Evolutionary conservation across 2,329 filamentous ascomycete species (phyloP).

Genomic region (Monilinia polystroma): DNA sequence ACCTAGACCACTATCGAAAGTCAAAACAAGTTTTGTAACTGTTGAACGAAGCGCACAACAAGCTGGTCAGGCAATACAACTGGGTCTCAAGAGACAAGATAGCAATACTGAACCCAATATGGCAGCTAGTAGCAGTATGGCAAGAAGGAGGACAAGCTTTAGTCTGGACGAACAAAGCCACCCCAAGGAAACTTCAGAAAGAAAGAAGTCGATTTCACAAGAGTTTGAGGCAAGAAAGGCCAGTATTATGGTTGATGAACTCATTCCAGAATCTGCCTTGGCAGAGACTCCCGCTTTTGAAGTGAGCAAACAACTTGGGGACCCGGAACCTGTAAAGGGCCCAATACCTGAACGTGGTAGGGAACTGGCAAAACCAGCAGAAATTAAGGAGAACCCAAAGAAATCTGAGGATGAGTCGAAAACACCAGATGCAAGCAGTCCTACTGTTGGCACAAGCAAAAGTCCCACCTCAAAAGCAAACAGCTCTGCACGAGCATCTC

Average conservation of each 20-base stretch:
- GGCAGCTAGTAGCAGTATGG: slow-evolving; percentile 27
- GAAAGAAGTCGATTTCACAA: slow-evolving; percentile 33
- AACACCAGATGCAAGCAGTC: background rate
- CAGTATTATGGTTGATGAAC: slow-evolving; percentile 33
- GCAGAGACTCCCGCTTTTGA: slow-evolving; percentile 32
- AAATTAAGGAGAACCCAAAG: slow-evolving; percentile 25
- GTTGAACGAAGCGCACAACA: slow-evolving; percentile 55
- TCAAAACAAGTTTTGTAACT: slow-evolving; percentile 72
- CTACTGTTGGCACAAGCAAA: background rate
- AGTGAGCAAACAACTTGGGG: slow-evolving; percentile 29
- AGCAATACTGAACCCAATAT: slow-evolving; percentile 30
- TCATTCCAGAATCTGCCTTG: slow-evolving; percentile 36
- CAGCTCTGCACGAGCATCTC: background rate
- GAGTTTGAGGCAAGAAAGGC: slow-evolving; percentile 35
- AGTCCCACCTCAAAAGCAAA: slow-evolving; percentile 6
- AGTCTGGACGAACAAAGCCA: slow-evolving; percentile 35
- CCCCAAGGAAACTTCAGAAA: slow-evolving; percentile 31
- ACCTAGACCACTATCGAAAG: slow-evolving; percentile 68
- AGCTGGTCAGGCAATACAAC: slow-evolving; percentile 39
- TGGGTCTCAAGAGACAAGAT: slow-evolving; percentile 44
- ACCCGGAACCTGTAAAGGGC: slow-evolving; percentile 22
- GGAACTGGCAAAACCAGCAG: slow-evolving; percentile 24
- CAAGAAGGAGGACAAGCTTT: slow-evolving; percentile 37
- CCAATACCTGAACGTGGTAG: slow-evolving; percentile 23
- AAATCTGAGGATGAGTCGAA: slow-evolving; percentile 14